Base-by-base conservation (phyloP, 345 rosid species). In the Odontarrhena argentea region DNA sequence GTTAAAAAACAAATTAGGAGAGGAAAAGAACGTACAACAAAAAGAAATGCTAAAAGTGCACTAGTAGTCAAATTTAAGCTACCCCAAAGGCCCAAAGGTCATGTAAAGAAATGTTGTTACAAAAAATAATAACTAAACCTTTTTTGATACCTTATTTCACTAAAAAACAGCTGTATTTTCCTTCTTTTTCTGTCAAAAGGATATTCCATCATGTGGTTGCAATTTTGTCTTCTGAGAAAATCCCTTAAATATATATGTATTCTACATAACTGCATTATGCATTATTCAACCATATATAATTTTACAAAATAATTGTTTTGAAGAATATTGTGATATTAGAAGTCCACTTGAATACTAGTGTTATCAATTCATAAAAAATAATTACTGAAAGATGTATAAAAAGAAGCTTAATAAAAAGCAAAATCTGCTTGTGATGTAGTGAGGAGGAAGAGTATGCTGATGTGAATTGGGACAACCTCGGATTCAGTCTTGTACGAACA, bases 381-480 rank as follows among this genome's bases (percentile, higher is more conserved):
- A 56, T 22, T 47, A 13, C 22, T 18, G 22, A 18, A 18, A 3
- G 22, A 24, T 1, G 48, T 18, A n/a, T 13, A 32, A 7, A n/a
- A 22, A 3, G 3, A 24, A 45, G 5, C 41, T 45, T 45, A 18
- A 18, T 26, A 5, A 3, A 32, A 32, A 0, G 11, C 14, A 69
- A 35, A 45, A 32, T 22, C 13, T 53, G 42, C 4, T 60, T 55
- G 32, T 48, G 71, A 11, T 2, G 43, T n/a, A 72, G 84, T 24
- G 84, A 76, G 12, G 82, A 80, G 64, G 76, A 56, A 56, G 89
- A 83, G 60, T 83, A 82, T 60, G 96, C 89, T 51, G 88, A 84
- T 37, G 74, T 87, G 76, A 88, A 87, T 22, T 92, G 96, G 96
- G 93, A 89, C 74, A 86, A 81, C 28, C 89, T 89, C 8, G 96